Conservation (phyloP, 768 basidiomycete species). For the Leccinum ochraceum region DNA sequence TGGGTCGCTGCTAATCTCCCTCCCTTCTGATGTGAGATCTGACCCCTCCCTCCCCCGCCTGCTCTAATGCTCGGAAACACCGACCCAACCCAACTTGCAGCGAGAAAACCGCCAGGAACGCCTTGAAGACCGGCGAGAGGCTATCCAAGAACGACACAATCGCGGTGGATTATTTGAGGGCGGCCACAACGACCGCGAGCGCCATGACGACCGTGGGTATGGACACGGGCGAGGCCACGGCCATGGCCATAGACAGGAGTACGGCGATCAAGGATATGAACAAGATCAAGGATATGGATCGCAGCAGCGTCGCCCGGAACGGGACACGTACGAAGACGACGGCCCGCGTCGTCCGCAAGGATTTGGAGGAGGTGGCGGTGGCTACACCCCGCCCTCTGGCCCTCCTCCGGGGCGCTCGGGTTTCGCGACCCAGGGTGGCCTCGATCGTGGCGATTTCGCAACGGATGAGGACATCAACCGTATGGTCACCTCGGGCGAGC, state of each 20-base stretch:
- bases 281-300: background rate
- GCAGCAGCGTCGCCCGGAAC: background rate
- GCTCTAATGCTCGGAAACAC: background rate
- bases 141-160: background rate
- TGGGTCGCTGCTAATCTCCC: background rate
- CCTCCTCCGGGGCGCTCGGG: background rate
- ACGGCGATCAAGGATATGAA: background rate
- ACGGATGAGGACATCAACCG: slow-evolving; percentile 28
- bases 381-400: slow-evolving; percentile 1
- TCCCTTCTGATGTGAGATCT: background rate
- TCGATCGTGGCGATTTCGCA: slow-evolving; percentile 30
- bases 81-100: background rate
- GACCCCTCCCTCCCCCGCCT: background rate
- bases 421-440: slow-evolving; percentile 13
- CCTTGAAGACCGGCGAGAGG: background rate
- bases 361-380: background rate
- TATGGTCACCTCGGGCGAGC: slow-evolving; percentile 22
- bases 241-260: background rate
- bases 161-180: background rate
- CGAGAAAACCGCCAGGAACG: background rate
- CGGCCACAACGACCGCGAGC: background rate
- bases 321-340: background rate
- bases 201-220: background rate
- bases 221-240: background rate
- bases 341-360: slow-evolving; percentile 2